These are phyloP conservation scores for Mortierella hygrophila DNA, from an alignment of 192 early-diverging fungal species.

Conservation along the genomic window DNA sequence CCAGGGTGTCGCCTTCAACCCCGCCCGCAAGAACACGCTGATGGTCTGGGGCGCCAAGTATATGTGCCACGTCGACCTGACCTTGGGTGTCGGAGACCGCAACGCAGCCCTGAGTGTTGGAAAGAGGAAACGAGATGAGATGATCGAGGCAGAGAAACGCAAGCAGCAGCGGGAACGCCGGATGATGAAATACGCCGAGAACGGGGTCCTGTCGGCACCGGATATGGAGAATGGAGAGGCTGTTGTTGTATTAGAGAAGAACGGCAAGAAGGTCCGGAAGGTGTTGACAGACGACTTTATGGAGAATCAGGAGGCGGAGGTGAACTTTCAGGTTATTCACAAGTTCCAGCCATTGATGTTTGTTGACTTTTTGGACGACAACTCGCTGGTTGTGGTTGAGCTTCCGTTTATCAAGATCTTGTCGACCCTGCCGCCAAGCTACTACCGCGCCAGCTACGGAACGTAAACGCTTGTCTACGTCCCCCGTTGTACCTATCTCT, in stretches of 20 bases:
- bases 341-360: slow-evolving; percentile 90
- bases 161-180: slow-evolving; percentile 59
- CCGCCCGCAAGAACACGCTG: slow-evolving; percentile 70
- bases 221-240: slow-evolving; percentile 51
- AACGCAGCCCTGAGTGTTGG: slow-evolving; percentile 67
- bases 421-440: slow-evolving; percentile 82
- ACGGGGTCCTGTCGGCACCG: slow-evolving; percentile 37
- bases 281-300: slow-evolving; percentile 50
- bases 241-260: slow-evolving; percentile 54
- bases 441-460: slow-evolving; percentile 89
- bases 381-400: slow-evolving; percentile 90
- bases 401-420: slow-evolving; percentile 86
- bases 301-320: slow-evolving; percentile 62
- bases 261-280: slow-evolving; percentile 27
- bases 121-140: slow-evolving; percentile 71
- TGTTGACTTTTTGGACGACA: slow-evolving; percentile 76
- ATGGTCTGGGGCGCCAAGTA: slow-evolving; percentile 78
- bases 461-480: slow-evolving; percentile 35
- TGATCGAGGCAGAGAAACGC: slow-evolving; percentile 52
- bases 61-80: slow-evolving; percentile 82
- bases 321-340: slow-evolving; percentile 78
- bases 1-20: slow-evolving; percentile 79
- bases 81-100: slow-evolving; percentile 64
- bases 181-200: slow-evolving; percentile 58
- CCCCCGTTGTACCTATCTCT: slow-evolving; percentile 2